These are phyloP conservation scores for Suhomyces sp. DNA, from an alignment of 805 yeast genomes.

Conservation along the genomic window DNA sequence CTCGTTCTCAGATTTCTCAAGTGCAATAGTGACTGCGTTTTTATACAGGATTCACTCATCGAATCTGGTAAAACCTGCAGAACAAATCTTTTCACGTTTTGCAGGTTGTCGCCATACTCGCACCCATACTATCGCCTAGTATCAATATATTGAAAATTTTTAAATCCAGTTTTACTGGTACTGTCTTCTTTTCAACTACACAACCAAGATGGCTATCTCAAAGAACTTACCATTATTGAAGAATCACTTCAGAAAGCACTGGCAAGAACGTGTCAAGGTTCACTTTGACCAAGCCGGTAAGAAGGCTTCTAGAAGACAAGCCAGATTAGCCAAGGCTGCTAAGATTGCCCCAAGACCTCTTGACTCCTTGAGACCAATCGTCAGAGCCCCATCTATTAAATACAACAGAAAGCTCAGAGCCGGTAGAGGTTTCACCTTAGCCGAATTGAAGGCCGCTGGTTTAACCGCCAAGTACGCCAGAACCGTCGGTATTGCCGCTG, in stretches of 20 bases:
- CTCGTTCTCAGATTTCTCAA: slow-evolving; percentile 1
- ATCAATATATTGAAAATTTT: slow-evolving; percentile 7
- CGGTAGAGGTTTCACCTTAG: slow-evolving; percentile 98
- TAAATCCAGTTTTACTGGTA: slow-evolving; percentile 1
- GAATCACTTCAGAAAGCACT: slow-evolving; percentile 99
- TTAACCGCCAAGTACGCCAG: slow-evolving; percentile 89
- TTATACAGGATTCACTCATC: slow-evolving; percentile 1
- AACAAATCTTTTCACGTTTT: not conserved
- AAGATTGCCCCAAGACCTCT: slow-evolving; percentile 96
- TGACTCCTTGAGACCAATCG: slow-evolving; percentile 94
- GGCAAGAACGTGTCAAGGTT: slow-evolving; percentile 99
- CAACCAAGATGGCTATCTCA: slow-evolving; percentile 72
- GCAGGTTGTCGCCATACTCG: slow-evolving; percentile 1
- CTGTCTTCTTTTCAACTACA: slow-evolving; percentile 14
- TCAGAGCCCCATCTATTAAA: slow-evolving; percentile 97
- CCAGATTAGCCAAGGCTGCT: slow-evolving; percentile 94
- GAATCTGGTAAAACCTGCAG: slow-evolving; percentile 3
- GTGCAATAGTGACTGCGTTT: slow-evolving; percentile 10
- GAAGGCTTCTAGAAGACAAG: slow-evolving; percentile 94
- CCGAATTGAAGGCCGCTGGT: slow-evolving; percentile 98
- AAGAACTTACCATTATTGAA: slow-evolving; percentile 98
- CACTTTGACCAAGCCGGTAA: slow-evolving; percentile 99
- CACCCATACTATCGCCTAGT: slow-evolving; percentile 5
- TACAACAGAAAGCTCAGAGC: slow-evolving; percentile 99
- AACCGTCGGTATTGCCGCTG: slow-evolving; percentile 98